These are phyloP conservation scores for Sugiyamaella mastotermitis DNA, from an alignment of 805 yeast species.

Conservation along the genomic window DNA sequence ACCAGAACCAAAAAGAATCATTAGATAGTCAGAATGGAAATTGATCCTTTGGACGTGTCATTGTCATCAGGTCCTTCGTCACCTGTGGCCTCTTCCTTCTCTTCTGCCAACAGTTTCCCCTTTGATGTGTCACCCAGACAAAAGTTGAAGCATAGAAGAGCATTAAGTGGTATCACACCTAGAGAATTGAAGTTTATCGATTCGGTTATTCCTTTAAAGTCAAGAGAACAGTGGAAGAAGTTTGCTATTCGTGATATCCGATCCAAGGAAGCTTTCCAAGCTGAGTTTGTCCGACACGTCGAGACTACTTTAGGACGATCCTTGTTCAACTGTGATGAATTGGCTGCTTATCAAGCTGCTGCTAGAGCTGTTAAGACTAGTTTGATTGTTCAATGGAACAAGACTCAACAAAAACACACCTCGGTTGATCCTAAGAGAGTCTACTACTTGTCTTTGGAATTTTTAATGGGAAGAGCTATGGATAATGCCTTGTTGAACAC, in stretches of 20 bases:
- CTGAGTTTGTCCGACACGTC: slow-evolving; percentile 72
- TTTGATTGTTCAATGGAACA: slow-evolving; percentile 81
- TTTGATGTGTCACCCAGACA: slow-evolving; percentile 9
- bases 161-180: slow-evolving; percentile 87
- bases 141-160: slow-evolving; percentile 38
- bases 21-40: neutral
- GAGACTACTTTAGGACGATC: slow-evolving; percentile 90
- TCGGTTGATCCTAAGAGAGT: slow-evolving; percentile 77
- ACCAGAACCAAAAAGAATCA: neutral
- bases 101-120: slow-evolving; percentile 6
- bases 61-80: slow-evolving; percentile 8
- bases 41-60: neutral
- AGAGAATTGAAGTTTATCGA: slow-evolving; percentile 82
- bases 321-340: slow-evolving; percentile 82
- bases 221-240: slow-evolving; percentile 73
- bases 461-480: slow-evolving; percentile 90
- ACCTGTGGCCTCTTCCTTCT: slow-evolving; percentile 8
- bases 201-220: slow-evolving; percentile 69
- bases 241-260: slow-evolving; percentile 49
- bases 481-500: slow-evolving; percentile 89
- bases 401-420: slow-evolving; percentile 87
- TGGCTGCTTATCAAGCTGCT: slow-evolving; percentile 91
- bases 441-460: slow-evolving; percentile 81
- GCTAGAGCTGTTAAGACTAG: slow-evolving; percentile 74
- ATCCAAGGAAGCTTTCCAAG: slow-evolving; percentile 54